Percentiles rank a stretch among this genome's conserved stretches.
Conservation (phyloP, 768 basidiomycete species). For the Favolaschia claudopus region DNA sequence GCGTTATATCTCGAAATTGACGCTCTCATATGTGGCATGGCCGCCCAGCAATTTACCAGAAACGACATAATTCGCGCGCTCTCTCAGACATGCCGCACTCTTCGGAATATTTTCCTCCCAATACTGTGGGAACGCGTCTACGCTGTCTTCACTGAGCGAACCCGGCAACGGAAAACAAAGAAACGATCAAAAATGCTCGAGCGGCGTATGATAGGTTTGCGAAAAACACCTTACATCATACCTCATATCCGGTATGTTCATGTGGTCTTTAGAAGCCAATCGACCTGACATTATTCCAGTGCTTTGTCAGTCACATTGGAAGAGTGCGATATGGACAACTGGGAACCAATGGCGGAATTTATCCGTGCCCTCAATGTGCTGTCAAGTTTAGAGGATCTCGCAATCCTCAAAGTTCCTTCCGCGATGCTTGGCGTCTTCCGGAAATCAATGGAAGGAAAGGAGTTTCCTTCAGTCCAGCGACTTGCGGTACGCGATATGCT, state of each 20-base stretch:
- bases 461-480: not conserved
- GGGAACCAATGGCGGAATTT: conserved; percentile 11
- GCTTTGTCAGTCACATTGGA: not conserved
- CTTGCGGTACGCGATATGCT: not conserved
- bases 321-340: conserved; percentile 5
- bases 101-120: conserved; percentile 6
- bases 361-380: conserved; percentile 5
- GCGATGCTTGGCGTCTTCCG: not conserved
- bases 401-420: not conserved
- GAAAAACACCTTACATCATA: conserved; percentile 1
- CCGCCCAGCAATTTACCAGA: not conserved
- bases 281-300: too few relatives aligned
- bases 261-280: not conserved
- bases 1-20: not conserved
- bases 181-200: conserved; percentile 11
- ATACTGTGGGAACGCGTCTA: conserved; percentile 7
- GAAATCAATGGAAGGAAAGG: not conserved
- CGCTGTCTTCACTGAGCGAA: not conserved
- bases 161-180: not conserved
- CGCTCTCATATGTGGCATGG: not conserved
- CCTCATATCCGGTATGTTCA: conserved; percentile 3
- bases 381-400: not conserved
- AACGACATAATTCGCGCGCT: conserved; percentile 7
- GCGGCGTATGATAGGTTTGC: conserved; percentile 13
- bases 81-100: conserved; percentile 2